A percentile compares a stretch with the other conserved stretches of the same genome.
These are phyloP conservation scores for Nemania sp. DNA, from an alignment of 2,329 filamentous ascomycete species.

Conservation along the genomic window DNA sequence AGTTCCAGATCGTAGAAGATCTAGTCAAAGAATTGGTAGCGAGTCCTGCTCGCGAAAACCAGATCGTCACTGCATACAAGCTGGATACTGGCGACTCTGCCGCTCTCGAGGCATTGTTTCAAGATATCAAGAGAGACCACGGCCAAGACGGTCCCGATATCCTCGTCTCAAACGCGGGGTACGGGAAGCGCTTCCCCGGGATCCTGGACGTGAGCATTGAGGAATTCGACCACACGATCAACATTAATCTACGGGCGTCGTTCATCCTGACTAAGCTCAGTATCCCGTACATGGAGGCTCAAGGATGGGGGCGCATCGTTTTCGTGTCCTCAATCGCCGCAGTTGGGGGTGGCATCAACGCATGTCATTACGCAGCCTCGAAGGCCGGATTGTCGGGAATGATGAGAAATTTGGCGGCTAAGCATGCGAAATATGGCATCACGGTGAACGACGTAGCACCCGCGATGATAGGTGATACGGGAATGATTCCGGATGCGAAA, in stretches of 20 bases:
- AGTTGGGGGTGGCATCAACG: conserved; percentile 66
- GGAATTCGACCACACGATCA: conserved; percentile 67
- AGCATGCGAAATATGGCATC: conserved; percentile 63
- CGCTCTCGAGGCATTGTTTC: conserved; percentile 58
- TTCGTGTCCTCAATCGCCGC: conserved; percentile 68
- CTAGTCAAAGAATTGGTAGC: conserved; percentile 36
- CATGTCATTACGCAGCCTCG: conserved; percentile 63
- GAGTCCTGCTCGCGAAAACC: conserved; percentile 37
- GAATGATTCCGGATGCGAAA: conserved; percentile 64
- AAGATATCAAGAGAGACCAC: conserved; percentile 58
- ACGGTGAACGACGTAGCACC: conserved; percentile 71
- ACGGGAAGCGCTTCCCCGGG: conserved; percentile 62
- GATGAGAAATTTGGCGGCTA: conserved; percentile 66
- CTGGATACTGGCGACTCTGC: conserved; percentile 60
- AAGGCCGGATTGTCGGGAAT: conserved; percentile 67
- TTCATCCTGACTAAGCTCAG: conserved; percentile 65
- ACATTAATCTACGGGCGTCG: conserved; percentile 64
- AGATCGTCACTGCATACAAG: conserved; percentile 56
- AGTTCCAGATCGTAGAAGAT: conserved; percentile 36
- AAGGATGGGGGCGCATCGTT: conserved; percentile 66
- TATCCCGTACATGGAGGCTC: conserved; percentile 63
- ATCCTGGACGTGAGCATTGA: conserved; percentile 64
- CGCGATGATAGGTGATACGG: conserved; percentile 68
- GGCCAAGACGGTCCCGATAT: conserved; percentile 61
- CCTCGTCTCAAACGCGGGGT: conserved; percentile 68